phyloP scores from a whole-genome alignment of 176 grass and related monocot species.

The Zizania latifolia region DNA sequence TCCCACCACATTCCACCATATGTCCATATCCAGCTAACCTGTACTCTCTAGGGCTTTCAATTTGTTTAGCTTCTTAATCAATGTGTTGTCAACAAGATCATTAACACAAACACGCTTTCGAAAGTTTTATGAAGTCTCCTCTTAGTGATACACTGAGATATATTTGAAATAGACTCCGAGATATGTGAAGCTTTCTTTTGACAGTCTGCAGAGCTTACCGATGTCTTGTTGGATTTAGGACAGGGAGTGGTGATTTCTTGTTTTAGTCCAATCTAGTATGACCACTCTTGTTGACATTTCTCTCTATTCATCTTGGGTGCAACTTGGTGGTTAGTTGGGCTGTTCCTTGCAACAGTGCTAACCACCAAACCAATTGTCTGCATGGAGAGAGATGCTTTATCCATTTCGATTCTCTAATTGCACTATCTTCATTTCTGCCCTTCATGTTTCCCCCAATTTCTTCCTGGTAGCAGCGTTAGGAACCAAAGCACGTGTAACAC shows the following conservation, averaged over 20 bases:
- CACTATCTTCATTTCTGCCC: background rate
- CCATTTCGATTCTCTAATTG: conserved; percentile 23
- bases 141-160: background rate
- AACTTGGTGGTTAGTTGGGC: conserved; percentile 43
- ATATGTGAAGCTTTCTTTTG: background rate
- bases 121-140: conserved; percentile 18
- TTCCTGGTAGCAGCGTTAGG: background rate
- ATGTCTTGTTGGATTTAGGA: background rate
- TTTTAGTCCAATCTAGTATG: conserved; percentile 29
- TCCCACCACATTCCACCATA: background rate
- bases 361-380: conserved; percentile 34
- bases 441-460: background rate
- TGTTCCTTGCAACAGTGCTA: conserved; percentile 42
- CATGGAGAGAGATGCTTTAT: conserved; percentile 34
- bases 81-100: background rate
- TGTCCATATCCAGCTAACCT: background rate
- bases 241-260: background rate
- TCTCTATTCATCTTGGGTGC: conserved; percentile 7
- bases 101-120: background rate
- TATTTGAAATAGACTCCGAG: background rate
- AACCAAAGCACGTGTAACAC: background rate
- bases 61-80: conserved; percentile 2
- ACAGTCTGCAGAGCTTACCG: background rate
- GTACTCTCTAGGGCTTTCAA: background rate
- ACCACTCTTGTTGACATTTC: conserved; percentile 33